Percentiles rank a stretch among this genome's conserved stretches.
Evolutionary conservation across 1,284 basidiomycete species (phyloP).

Genomic region (Trametes sp.): DNA sequence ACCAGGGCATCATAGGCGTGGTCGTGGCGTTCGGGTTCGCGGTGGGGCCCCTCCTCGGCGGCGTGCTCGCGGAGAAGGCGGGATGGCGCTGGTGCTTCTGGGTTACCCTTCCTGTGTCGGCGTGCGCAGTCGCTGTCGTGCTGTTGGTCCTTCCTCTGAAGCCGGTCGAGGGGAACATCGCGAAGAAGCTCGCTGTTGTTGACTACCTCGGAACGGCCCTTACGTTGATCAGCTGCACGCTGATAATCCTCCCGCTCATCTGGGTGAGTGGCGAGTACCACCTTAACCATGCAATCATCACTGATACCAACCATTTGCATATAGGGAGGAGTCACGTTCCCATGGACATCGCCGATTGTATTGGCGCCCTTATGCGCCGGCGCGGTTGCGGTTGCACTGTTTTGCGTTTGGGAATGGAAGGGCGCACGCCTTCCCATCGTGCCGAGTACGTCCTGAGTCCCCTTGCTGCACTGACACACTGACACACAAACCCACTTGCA

Average conservation of each 20-base stretch:
- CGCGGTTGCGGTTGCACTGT: slow-evolving; percentile 58
- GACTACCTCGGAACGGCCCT: slow-evolving; percentile 71
- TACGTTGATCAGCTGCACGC: slow-evolving; percentile 66
- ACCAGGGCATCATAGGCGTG: slow-evolving; percentile 67
- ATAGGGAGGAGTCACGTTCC: slow-evolving; percentile 73
- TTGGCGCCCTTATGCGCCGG: slow-evolving; percentile 69
- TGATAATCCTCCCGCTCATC: slow-evolving; percentile 74
- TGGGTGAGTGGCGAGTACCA: slow-evolving; percentile 57
- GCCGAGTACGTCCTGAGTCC: slow-evolving; percentile 63
- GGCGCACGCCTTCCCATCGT: slow-evolving; percentile 72
- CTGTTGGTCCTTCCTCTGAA: slow-evolving; percentile 72
- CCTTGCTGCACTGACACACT: too few species aligned
- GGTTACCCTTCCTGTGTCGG: slow-evolving; percentile 69
- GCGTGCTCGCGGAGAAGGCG: slow-evolving; percentile 60
- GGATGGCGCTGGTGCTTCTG: slow-evolving; percentile 77
- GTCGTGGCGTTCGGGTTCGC: slow-evolving; percentile 58
- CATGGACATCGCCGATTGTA: slow-evolving; percentile 71
- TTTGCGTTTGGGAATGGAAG: slow-evolving; percentile 79
- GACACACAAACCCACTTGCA: slow-evolving; percentile 32
- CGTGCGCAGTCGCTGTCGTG: slow-evolving; percentile 60
- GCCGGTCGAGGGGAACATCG: slow-evolving; percentile 64
- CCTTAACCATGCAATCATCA: background rate
- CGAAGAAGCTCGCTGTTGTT: slow-evolving; percentile 70
- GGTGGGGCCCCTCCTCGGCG: slow-evolving; percentile 67
- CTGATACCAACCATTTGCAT: background rate